phyloP scores from a whole-genome alignment of 2,329 filamentous ascomycete genomes.

The Didymella exigua region DNA sequence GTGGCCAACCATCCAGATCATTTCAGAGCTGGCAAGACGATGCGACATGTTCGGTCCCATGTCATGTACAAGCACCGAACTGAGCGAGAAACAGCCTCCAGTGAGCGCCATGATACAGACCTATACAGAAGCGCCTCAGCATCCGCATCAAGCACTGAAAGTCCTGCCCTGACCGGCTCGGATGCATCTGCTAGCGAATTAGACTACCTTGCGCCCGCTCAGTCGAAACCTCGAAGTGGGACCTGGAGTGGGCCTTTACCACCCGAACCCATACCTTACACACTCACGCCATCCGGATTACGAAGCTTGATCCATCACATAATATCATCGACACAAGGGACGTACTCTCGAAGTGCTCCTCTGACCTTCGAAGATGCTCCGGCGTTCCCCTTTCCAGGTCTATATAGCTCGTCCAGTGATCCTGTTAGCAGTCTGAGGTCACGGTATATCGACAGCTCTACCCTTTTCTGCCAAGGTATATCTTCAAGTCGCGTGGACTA shows the following conservation, averaged over 20 bases:
- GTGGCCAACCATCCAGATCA: slow-evolving; percentile 44
- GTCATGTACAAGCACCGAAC: slow-evolving; percentile 47
- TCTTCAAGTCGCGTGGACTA: neutral
- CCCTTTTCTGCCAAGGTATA: slow-evolving; percentile 33
- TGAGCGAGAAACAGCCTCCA: slow-evolving; percentile 15
- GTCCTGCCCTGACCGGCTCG: slow-evolving; percentile 24
- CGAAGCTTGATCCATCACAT: neutral
- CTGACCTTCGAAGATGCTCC: slow-evolving; percentile 25
- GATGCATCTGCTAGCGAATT: slow-evolving; percentile 12
- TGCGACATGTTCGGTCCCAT: slow-evolving; percentile 45
- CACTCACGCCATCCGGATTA: neutral
- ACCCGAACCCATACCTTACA: neutral
- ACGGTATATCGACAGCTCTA: slow-evolving; percentile 30
- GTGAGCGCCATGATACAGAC: neutral
- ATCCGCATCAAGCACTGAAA: slow-evolving; percentile 28
- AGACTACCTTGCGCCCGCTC: neutral
- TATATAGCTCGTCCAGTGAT: slow-evolving; percentile 3
- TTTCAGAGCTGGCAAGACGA: slow-evolving; percentile 38
- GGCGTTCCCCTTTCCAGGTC: slow-evolving; percentile 34
- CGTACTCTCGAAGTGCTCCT: slow-evolving; percentile 31
- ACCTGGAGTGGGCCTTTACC: neutral
- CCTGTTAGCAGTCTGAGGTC: slow-evolving; percentile 30
- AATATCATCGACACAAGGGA: slow-evolving; percentile 20
- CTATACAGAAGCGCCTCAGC: slow-evolving; percentile 15
- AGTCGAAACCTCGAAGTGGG: slow-evolving; percentile 1